Evolutionary conservation across 176 grass and related monocot genomes (phyloP).

Genomic region (Cenchrus purpureus): DNA sequence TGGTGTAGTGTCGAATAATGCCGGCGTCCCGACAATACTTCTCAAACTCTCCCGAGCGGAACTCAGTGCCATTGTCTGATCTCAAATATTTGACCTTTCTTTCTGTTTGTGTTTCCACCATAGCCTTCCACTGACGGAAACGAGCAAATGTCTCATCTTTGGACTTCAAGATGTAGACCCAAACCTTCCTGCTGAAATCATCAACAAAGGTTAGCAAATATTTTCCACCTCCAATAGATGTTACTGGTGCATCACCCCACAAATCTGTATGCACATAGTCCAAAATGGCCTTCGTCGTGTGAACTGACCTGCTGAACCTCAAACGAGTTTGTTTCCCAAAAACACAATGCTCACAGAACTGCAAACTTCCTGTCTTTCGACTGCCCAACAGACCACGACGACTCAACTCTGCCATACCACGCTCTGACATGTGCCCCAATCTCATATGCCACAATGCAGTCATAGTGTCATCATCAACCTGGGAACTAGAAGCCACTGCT

Average conservation of each 20-base stretch:
- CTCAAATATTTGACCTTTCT: not conserved
- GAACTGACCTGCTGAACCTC: not conserved
- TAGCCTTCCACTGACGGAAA: not conserved
- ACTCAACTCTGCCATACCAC: not conserved
- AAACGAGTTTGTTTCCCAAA: not conserved
- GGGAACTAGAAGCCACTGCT: not conserved
- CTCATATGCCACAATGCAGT: not conserved
- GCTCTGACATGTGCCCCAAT: not conserved
- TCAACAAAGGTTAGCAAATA: slow-evolving; percentile 2
- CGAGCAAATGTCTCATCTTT: not conserved
- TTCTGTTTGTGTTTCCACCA: not conserved
- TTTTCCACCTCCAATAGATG: not conserved
- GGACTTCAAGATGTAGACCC: not conserved
- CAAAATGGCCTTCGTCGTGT: not conserved
- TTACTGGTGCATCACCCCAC: not conserved
- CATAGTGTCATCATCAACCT: not conserved
- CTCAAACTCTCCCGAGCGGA: not conserved
- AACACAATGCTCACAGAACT: not conserved
- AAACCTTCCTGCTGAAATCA: not conserved
- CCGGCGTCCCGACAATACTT: not conserved
- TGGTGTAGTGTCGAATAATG: not conserved
- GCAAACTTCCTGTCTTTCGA: not conserved
- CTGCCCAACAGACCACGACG: not conserved
- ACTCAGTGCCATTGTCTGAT: slow-evolving; percentile 9
- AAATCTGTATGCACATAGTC: not conserved